Evolutionary conservation across 2,329 filamentous ascomycete species (phyloP), one percentile per base, ranked within the genome.

Genomic region (Claviceps citrina): DNA sequence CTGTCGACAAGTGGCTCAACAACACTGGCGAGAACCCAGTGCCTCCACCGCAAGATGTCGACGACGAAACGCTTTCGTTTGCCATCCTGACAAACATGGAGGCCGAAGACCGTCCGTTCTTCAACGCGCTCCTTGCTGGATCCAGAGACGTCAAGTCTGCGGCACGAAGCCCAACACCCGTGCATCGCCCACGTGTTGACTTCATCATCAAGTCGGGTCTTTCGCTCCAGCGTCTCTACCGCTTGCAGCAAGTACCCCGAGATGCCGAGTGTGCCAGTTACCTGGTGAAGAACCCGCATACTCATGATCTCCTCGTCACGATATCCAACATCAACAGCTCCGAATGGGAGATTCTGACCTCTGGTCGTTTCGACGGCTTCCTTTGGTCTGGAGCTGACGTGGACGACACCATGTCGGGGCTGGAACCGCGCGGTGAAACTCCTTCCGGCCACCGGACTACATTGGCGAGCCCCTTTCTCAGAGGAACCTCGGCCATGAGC

Each of bases 271-370:
- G 79, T 5, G 84, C 83, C 10, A 78, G 91, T 49, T 95, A 84
- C 55, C 73, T 96, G 36, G 72, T 95, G 46, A 85, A 81, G 56
- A 81, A 95, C 56, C 78, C 79, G 0, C 68, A 74, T 10, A 75
- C 91, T 36, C 89, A 96, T 57, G 81, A 91, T 52, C 76, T 94
- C 25, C 74, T 96, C 3, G 78, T 84, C 31, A 94, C 89, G 0
- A 70, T 95, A 37, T 79, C 83, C 27, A 84, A 87, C 39, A 91
- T 96, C 50, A 91, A 81, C 54, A 74, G 78, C 35, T 82, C 84
- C n/a, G 89, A 96, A 59, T 96, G 89, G 89, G 89, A 95, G 46
- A 93, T 96, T 41, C 69, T 96, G 10, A 84, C 81, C 4, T 95
- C 89, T 0, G 89, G 89, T 22, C 81, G 89, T 22, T 96, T 96